These are phyloP conservation scores for Perilla frutescens DNA, from an alignment of 257 asterid species.

Conservation along the genomic window DNA sequence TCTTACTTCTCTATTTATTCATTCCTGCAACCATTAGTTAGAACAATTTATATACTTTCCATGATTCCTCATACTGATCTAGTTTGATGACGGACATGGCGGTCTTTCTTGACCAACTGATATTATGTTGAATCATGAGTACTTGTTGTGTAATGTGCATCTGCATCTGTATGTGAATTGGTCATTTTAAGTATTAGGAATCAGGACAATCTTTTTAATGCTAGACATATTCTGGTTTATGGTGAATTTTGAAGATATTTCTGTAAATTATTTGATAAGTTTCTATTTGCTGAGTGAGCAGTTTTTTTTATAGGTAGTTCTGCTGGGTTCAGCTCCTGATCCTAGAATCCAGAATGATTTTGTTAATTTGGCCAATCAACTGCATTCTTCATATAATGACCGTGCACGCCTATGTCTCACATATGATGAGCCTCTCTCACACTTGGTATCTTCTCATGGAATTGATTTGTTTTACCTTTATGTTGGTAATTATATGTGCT, in stretches of 20 bases:
- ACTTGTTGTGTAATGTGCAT: neutral
- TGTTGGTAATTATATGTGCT: constrained; percentile 22
- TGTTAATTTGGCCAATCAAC: constrained; percentile 82
- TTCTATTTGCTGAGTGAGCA: constrained; percentile 36
- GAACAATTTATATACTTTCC: neutral
- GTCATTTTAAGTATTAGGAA: neutral
- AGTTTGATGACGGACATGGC: neutral
- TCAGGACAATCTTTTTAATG: constrained; percentile 11
- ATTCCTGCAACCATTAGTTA: neutral
- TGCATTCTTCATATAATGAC: constrained; percentile 74
- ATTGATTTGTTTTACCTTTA: constrained; percentile 15
- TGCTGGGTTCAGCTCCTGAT: constrained; percentile 98
- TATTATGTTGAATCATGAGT: neutral
- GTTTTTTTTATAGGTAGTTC: constrained; percentile 70
- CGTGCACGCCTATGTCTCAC: constrained; percentile 87
- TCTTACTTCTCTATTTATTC: constrained; percentile 26
- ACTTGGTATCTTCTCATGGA: constrained; percentile 68
- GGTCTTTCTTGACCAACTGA: neutral
- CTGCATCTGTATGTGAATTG: constrained; percentile 1
- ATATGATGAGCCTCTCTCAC: constrained; percentile 98
- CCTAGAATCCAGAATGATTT: constrained; percentile 90
- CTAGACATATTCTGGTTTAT: neutral
- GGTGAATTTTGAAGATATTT: constrained; percentile 22
- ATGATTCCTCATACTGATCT: neutral
- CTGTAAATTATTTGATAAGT: neutral